Evolutionary conservation across 1,139 yeast species (phyloP), one percentile per base, ranked within the genome.

Genomic region (Meyerozyma sp.): DNA sequence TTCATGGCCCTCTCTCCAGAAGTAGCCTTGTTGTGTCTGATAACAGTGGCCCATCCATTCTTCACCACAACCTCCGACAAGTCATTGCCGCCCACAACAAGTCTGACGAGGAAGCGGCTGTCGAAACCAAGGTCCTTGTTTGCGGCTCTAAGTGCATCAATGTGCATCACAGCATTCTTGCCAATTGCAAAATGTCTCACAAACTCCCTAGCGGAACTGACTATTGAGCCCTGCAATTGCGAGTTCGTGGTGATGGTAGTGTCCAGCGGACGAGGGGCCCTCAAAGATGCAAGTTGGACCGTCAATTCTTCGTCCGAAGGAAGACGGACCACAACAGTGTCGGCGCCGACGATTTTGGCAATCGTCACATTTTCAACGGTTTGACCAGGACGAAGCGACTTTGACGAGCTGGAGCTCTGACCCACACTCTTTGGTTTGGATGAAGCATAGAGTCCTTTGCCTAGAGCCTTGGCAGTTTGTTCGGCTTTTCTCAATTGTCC

Each of bases 41-140:
- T 75, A 21, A 87, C 95, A n/a, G 85, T 69, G 16, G 89, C 95
- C 65, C 73, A 79, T 8, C 96, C 96, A 45, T 69, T 72, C 35
- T 72, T 65, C 28, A 88, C 82, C 43, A 88, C 62, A 21, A 69
- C 55, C 54, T 81, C 80, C n/a, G 88, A 79, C 40, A 88, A 68
- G 55, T 85, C 87, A 42, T 66, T 65, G 40, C 75, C 75, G 45
- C 75, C 77, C 35, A 82, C 56, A 44, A 64, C 65, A 49, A 70
- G 56, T 39, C 84, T 75, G 10, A 85, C 93, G 50, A 86, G 62
- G 39, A 84, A 81, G 44, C 91, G 75, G 44, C 79, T 77, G 37
- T 82, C 91, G 53, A 77, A 76, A 42, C 79, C 79, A 32, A 82
- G 80, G 5, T 70, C 75, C 39, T 61, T 57, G 42, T 81, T 76